phyloP scores from a whole-genome alignment of 495 filamentous ascomycete genomes.

The Xylaria curta region DNA sequence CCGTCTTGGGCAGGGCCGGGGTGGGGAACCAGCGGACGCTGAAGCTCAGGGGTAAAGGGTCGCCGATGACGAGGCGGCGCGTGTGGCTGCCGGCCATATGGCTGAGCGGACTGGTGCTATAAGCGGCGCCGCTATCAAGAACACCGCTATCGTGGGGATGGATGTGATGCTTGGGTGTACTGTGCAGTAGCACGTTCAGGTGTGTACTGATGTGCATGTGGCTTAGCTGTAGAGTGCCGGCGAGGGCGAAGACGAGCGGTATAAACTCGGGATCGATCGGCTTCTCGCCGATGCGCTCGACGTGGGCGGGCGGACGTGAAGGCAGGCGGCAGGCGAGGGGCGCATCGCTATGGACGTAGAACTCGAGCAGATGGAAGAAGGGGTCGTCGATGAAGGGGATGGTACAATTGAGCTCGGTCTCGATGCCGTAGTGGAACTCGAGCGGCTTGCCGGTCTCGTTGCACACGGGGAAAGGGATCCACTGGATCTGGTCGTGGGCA shows the following conservation, averaged over 20 bases:
- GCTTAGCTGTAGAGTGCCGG: conserved; percentile 84
- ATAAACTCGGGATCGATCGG: conserved; percentile 57
- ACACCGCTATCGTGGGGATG: conserved; percentile 68
- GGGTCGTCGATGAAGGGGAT: conserved; percentile 82
- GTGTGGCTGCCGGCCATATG: conserved; percentile 58
- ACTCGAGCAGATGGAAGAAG: conserved; percentile 96
- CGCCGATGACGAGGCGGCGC: conserved; percentile 80
- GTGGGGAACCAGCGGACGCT: conserved; percentile 86
- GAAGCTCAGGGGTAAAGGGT: conserved; percentile 80
- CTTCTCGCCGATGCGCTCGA: conserved; percentile 53
- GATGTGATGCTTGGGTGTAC: conserved; percentile 63
- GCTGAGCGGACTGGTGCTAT: conserved; percentile 77
- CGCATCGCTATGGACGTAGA: conserved; percentile 97
- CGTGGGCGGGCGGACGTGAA: conserved; percentile 66
- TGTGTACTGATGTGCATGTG: conserved; percentile 91
- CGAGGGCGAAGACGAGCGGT: conserved; percentile 80
- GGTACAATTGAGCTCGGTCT: conserved; percentile 89
- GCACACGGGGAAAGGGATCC: conserved; percentile 90
- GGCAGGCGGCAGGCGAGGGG: conserved; percentile 93
- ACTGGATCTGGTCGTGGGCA: conserved; percentile 81
- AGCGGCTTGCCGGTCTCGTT: conserved; percentile 86
- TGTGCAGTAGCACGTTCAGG: conserved; percentile 87
- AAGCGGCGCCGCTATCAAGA: conserved; percentile 84
- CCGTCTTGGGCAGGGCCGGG: conserved; percentile 64
- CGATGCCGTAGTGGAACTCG: conserved; percentile 83